Evolutionary conservation across 345 rosid genomes (phyloP), one percentile per base, ranked within the genome.

Genomic region (Trapa incisa): DNA sequence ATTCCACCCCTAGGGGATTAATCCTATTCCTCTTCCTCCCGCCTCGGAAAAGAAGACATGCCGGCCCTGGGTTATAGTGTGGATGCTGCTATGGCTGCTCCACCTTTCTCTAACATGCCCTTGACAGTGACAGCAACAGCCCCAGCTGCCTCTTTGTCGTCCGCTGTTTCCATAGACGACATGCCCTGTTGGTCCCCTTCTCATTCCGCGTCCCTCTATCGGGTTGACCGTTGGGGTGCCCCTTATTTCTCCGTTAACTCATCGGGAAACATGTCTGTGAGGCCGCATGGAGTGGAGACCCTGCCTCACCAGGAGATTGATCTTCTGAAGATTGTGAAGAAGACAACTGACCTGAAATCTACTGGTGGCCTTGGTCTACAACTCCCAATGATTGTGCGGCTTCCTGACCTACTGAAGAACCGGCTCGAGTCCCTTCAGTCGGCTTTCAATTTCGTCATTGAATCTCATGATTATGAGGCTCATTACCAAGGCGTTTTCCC

Each of bases 401-500:
- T 93, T n/a, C 96, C 98, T 3, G 96, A 90, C 32, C 84, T 93
- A 22, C 82, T 93, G 48, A 85, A 89, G 80, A 84, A 91, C 76
- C 85, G 97, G 42, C 84, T 93, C 7, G 88, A 90, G 74, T 87
- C 81, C 13, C 88, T 93, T 2, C 92, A 91, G 37, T 86, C 86
- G 0, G 87, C 95, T 48, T 93, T 93, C 64, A 85, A 91, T 32
- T 80, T 65, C 15, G 99, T 97, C 1, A 73, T 87, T 39, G 85
- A 80, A 67, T 74, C 80, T 22, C 86, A 78, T 32, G 77, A 80
- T 15, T 93, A 88, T n/a, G 84, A 60, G 57, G 77, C 85, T 64
- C 95, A 81, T 70, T 90, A 90, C 79, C 97, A 90, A 77, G 97
- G 98, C 5, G 95, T 90, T 38, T 93, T 81, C 64, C 97, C 97